Evolutionary conservation across 2,329 filamentous ascomycete species (phyloP).

Genomic region (Basipetospora chlamydospora): DNA sequence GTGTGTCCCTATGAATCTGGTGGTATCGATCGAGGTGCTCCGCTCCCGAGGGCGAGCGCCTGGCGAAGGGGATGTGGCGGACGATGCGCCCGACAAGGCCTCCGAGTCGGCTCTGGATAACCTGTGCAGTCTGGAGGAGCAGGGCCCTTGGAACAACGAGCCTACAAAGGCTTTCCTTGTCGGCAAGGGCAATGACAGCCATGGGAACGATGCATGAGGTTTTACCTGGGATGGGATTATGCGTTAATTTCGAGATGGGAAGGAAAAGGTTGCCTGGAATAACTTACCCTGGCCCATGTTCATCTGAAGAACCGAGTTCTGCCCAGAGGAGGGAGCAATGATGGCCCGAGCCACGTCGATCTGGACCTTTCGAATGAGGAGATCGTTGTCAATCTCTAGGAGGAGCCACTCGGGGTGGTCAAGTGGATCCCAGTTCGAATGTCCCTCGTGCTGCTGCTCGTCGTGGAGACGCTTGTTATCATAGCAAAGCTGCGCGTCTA

Average conservation of each 20-base stretch:
- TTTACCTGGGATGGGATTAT: constrained; percentile 27
- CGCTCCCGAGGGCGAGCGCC: constrained; percentile 24
- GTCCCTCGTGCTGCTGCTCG: constrained; percentile 20
- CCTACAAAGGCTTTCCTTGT: constrained; percentile 30
- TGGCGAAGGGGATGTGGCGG: constrained; percentile 42
- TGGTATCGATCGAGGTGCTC: constrained; percentile 21
- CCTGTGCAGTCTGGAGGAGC: constrained; percentile 40
- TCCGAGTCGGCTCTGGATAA: constrained; percentile 39
- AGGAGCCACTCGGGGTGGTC: constrained; percentile 48
- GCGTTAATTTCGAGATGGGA: not conserved
- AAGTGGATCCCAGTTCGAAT: constrained; percentile 40
- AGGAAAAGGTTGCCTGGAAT: not conserved
- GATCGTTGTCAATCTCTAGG: constrained; percentile 49
- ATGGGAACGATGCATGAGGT: constrained; percentile 42
- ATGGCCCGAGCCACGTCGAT: constrained; percentile 47
- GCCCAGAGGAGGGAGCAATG: constrained; percentile 32
- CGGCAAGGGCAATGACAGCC: constrained; percentile 28
- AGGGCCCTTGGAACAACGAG: constrained; percentile 42
- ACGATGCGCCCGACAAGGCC: constrained; percentile 37
- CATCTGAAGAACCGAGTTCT: constrained; percentile 49
- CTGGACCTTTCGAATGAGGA: constrained; percentile 48
- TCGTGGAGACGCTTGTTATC: constrained; percentile 23
- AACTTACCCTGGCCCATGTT: constrained; percentile 47
- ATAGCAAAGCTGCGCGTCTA: constrained; percentile 13
- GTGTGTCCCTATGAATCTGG: constrained; percentile 23